Evolutionary conservation across 2,329 filamentous ascomycete species (phyloP).

Genomic region (Aspergillus nomiae): DNA sequence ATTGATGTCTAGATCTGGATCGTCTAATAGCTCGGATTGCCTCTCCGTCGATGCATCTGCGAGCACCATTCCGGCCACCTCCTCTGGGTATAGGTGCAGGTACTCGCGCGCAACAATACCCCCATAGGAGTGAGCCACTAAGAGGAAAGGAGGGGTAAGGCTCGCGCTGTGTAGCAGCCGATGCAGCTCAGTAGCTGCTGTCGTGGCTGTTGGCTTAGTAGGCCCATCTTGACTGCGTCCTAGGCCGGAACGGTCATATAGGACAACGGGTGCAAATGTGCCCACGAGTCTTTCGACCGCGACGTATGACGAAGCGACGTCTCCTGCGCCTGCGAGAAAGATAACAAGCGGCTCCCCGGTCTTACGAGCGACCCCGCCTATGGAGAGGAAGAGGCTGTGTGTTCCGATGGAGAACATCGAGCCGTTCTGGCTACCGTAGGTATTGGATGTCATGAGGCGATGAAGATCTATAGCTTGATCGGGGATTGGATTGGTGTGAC

Average conservation of each 20-base stretch:
- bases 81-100: slow-evolving; percentile 32
- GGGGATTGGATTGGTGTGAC: neutral
- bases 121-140: slow-evolving; percentile 45
- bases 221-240: slow-evolving; percentile 34
- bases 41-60: slow-evolving; percentile 40
- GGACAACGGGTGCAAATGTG: slow-evolving; percentile 29
- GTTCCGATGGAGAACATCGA: slow-evolving; percentile 33
- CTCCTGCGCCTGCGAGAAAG: slow-evolving; percentile 39
- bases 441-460: neutral
- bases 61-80: slow-evolving; percentile 41
- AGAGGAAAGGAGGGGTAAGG: slow-evolving; percentile 31
- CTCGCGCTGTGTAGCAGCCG: slow-evolving; percentile 26
- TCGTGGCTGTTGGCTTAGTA: slow-evolving; percentile 21
- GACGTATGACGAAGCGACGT: slow-evolving; percentile 35
- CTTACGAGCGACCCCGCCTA: slow-evolving; percentile 26
- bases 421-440: neutral
- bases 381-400: slow-evolving; percentile 33
- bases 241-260: slow-evolving; percentile 44
- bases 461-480: neutral
- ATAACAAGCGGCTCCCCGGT: slow-evolving; percentile 34
- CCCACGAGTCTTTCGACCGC: slow-evolving; percentile 34
- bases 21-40: slow-evolving; percentile 30
- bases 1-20: slow-evolving; percentile 33
- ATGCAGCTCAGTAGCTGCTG: slow-evolving; percentile 35
- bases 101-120: slow-evolving; percentile 43